Evolutionary conservation across 495 filamentous ascomycete genomes (phyloP).

Genomic region (Elaphomyces granulatus): DNA sequence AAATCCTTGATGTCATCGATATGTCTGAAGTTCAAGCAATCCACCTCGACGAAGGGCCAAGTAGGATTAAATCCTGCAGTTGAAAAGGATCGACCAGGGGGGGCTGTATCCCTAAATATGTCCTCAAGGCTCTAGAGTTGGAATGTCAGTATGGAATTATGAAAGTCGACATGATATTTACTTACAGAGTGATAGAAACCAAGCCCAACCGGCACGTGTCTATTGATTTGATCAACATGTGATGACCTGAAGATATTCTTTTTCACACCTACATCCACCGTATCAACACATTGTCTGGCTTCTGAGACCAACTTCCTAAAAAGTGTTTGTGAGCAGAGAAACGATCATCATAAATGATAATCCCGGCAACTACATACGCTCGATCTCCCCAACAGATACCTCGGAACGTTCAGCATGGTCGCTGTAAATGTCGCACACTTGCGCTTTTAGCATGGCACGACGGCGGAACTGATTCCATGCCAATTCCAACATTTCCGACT

Average conservation of each 20-base stretch:
- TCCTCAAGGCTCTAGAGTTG: neutral
- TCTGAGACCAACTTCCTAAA: neutral
- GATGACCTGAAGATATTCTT: slow-evolving; percentile 8
- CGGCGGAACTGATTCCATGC: slow-evolving; percentile 7
- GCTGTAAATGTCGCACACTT: slow-evolving; percentile 18
- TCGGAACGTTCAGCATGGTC: slow-evolving; percentile 14
- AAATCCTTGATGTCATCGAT: slow-evolving; percentile 14
- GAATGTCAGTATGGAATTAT: neutral
- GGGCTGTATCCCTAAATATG: neutral
- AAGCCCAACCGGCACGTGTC: slow-evolving; percentile 18
- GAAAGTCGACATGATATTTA: slow-evolving; percentile 8
- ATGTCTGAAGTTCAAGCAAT: slow-evolving; percentile 14
- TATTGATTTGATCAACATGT: slow-evolving; percentile 17
- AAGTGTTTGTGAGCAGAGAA: neutral
- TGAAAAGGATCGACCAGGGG: neutral
- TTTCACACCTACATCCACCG: neutral
- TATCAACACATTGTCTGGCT: neutral
- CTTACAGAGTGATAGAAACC: slow-evolving; percentile 17
- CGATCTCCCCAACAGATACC: slow-evolving; percentile 13
- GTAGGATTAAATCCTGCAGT: slow-evolving; percentile 10
- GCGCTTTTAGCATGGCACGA: slow-evolving; percentile 14
- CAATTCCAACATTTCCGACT: neutral
- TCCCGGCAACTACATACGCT: slow-evolving; percentile 16
- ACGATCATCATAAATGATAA: neutral
- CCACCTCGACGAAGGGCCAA: slow-evolving; percentile 18